phyloP scores from a whole-genome alignment of 2,329 filamentous ascomycete genomes.

The Phoma sp. region DNA sequence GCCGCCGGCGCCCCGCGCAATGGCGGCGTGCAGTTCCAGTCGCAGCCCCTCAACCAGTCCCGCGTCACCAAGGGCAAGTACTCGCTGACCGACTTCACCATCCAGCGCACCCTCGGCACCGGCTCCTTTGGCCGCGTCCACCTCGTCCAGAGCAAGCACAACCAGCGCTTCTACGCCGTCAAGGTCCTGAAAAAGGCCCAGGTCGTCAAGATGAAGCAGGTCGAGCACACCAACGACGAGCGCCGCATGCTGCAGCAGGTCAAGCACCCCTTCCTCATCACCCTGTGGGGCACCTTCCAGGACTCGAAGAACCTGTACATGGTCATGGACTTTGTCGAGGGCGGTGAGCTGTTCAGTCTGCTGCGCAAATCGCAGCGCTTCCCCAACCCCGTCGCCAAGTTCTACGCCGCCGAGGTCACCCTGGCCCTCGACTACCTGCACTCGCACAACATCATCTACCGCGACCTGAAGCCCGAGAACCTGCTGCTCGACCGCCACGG shows the following conservation, averaged over 20 bases:
- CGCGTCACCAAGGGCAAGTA: slow-evolving; percentile 97
- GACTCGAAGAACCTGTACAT: slow-evolving; percentile 97
- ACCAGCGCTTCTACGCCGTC: slow-evolving; percentile 96
- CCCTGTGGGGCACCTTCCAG: slow-evolving; percentile 97
- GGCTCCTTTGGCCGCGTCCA: slow-evolving; percentile 97
- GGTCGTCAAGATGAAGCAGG: slow-evolving; percentile 99
- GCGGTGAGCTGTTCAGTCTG: slow-evolving; percentile 94
- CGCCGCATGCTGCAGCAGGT: slow-evolving; percentile 94
- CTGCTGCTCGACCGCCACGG: slow-evolving; percentile 89
- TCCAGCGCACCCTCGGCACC: slow-evolving; percentile 91
- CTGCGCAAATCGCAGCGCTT: slow-evolving; percentile 96
- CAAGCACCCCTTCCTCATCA: slow-evolving; percentile 97
- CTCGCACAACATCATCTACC: slow-evolving; percentile 94
- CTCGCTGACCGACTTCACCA: slow-evolving; percentile 85
- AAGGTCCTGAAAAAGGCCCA: slow-evolving; percentile 99
- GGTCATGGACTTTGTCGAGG: slow-evolving; percentile 99
- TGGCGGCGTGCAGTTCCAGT: slow-evolving; percentile 48
- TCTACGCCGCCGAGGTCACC: slow-evolving; percentile 97
- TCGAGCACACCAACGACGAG: slow-evolving; percentile 99
- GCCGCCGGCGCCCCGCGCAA: slow-evolving; percentile 66
- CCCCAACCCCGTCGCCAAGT: slow-evolving; percentile 97
- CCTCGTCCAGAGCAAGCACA: slow-evolving; percentile 96
- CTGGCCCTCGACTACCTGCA: slow-evolving; percentile 95
- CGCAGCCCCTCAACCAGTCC: slow-evolving; percentile 48
- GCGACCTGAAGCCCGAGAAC: slow-evolving; percentile 96